Evolutionary conservation across 2,329 filamentous ascomycete genomes (phyloP), one percentile per base, ranked within the genome.

Genomic region (Pyrenochaeta sp.): DNA sequence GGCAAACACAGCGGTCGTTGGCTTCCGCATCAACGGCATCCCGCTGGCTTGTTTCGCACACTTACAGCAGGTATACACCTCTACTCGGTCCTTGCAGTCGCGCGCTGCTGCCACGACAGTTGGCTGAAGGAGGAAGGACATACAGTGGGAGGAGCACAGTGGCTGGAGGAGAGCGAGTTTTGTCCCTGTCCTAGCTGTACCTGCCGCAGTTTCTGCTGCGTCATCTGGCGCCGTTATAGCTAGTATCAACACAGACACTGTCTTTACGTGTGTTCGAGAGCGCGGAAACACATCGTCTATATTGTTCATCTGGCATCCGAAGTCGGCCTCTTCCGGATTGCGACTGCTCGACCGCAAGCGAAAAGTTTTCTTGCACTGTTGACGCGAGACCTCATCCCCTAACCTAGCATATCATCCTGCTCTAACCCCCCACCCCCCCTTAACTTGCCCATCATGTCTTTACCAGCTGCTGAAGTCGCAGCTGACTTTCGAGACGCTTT

Each of bases 401-500:
- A 69, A 69, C 67, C 31, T 56, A 61, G 58, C 55, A 55, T 48
- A 47, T 54, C 51, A 35, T 46, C 49, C 36, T n/a, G n/a, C n/a
- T 37, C 50, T 56, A 31, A 27, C 49, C 43, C 32, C 44, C 39
- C 21, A 21, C 58, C 67, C 49, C 47, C 51, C 62, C 48, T 64
- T 48, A 48, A 45, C 45, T 65, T 71, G 75, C 75, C 78, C 81
- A 82, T 78, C 80, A 90, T 89, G 86, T 86, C 85, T 77, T 81
- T 83, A 63, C 82, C 81, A 63, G 88, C 90, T 61, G 92, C 91
- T 75, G 92, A 96, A 79, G 91, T 99, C 67, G 93, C 93, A 60
- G 90, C 94, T 77, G 95, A 98, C 79, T 99, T 97, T 80, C 91
- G 90, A 75, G 90, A 92, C 72, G 95, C 93, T 49, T 82, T 99